These are phyloP conservation scores for Bjerkandera adusta DNA, from an alignment of 1,284 basidiomycete genomes.

Conservation along the genomic window DNA sequence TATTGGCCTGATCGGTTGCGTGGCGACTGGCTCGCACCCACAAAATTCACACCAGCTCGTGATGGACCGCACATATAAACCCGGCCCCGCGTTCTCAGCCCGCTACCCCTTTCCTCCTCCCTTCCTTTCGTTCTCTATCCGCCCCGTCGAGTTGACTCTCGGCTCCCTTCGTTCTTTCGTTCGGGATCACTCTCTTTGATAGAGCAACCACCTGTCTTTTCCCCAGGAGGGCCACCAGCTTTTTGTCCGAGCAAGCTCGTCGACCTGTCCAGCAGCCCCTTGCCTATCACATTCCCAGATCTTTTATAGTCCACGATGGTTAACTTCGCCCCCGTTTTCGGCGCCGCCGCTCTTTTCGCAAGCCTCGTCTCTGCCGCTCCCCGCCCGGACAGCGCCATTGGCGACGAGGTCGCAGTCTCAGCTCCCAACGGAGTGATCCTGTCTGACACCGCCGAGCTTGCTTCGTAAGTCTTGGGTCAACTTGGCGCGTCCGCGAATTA, in stretches of 20 bases:
- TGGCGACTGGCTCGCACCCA: conserved; percentile 9
- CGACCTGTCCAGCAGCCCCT: conserved; percentile 48
- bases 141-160: conserved; percentile 62
- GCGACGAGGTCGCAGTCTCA: conserved; percentile 44
- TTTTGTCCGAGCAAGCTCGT: conserved; percentile 36
- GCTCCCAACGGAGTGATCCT: conserved; percentile 42
- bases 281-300: conserved; percentile 25
- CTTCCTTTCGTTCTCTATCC: conserved; percentile 40
- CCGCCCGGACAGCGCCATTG: conserved; percentile 40
- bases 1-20: conserved; percentile 15
- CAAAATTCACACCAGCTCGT: conserved; percentile 2
- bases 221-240: conserved; percentile 52
- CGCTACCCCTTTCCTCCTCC: conserved; percentile 28
- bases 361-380: conserved; percentile 50
- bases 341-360: conserved; percentile 50
- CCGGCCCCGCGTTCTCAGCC: conserved; percentile 16
- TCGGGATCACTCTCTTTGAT: conserved; percentile 71
- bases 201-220: conserved; percentile 55
- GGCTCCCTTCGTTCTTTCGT: conserved; percentile 48
- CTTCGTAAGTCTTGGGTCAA: conserved; percentile 22
- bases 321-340: conserved; percentile 48
- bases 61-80: conserved; percentile 1
- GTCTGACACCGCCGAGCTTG: conserved; percentile 29
- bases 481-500: background rate
- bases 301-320: conserved; percentile 45